These are phyloP conservation scores for Sicyos baderoa DNA, from an alignment of 306 rosid genomes.

Conservation along the genomic window DNA sequence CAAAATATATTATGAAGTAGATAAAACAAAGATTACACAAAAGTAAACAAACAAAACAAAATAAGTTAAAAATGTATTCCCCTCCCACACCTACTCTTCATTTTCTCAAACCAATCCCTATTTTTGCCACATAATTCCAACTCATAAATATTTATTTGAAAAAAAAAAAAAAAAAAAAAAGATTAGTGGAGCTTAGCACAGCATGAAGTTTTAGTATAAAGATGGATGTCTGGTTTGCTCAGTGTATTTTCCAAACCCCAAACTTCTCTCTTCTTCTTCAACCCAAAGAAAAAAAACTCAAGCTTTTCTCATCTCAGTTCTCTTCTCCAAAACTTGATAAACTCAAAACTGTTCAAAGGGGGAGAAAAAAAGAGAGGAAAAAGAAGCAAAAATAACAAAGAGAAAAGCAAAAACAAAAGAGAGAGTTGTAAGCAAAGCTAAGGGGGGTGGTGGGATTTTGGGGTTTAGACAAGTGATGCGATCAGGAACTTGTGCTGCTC, in stretches of 20 bases:
- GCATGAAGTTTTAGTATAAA: slow-evolving; percentile 18
- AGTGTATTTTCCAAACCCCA: slow-evolving; percentile 7
- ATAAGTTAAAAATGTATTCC: too few species aligned
- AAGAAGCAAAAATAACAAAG: neutral
- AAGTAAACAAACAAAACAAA: neutral
- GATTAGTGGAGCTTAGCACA: neutral
- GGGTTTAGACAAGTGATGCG: slow-evolving; percentile 11
- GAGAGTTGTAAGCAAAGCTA: too few species aligned
- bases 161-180: neutral
- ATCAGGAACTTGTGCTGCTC: slow-evolving; percentile 17
- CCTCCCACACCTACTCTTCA: neutral
- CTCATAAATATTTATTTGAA: neutral
- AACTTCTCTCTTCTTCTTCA: neutral
- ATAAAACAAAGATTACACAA: too few species aligned
- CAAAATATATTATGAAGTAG: neutral
- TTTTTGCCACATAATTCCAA: neutral
- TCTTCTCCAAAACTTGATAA: too few species aligned
- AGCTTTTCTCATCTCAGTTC: too few species aligned
- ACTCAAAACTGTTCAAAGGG: neutral
- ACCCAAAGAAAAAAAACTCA: too few species aligned
- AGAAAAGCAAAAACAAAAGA: too few species aligned
- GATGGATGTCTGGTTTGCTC: slow-evolving; percentile 7
- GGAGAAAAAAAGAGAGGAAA: neutral
- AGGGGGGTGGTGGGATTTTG: neutral
- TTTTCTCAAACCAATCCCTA: neutral